phyloP scores from a whole-genome alignment of 2,329 filamentous ascomycete genomes.

The Verruconis gallopava region DNA sequence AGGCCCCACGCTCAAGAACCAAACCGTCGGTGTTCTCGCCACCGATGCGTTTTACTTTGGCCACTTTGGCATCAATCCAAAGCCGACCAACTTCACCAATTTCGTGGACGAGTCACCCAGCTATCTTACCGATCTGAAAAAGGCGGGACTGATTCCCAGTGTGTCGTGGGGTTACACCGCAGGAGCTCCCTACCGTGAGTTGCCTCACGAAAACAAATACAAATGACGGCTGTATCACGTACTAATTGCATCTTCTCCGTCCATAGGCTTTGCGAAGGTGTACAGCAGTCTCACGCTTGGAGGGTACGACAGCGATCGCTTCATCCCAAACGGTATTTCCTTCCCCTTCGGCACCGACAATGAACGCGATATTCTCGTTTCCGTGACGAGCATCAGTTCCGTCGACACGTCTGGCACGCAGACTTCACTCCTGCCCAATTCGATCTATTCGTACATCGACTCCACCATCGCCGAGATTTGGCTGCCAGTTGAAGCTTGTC shows the following conservation, averaged over 20 bases:
- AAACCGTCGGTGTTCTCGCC: constrained; percentile 28
- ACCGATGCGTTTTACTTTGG: constrained; percentile 32
- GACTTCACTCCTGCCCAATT: constrained; percentile 24
- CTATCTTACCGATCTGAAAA: constrained; percentile 40
- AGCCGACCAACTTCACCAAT: constrained; percentile 38
- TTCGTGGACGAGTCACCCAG: constrained; percentile 41
- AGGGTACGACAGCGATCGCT: constrained; percentile 53
- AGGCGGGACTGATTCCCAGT: constrained; percentile 50
- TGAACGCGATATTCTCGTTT: constrained; percentile 48
- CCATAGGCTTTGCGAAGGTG: constrained; percentile 21
- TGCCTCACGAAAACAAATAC: constrained; percentile 10
- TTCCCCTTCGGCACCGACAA: constrained; percentile 46
- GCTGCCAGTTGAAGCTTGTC: constrained; percentile 41
- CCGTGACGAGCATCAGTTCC: constrained; percentile 31
- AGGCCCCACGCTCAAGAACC: constrained; percentile 29
- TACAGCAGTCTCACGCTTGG: constrained; percentile 47
- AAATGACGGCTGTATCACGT: not conserved
- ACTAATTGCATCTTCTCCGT: not conserved
- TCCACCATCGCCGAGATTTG: constrained; percentile 37
- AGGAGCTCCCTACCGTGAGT: constrained; percentile 57
- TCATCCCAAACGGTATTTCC: constrained; percentile 45
- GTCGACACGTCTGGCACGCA: constrained; percentile 19
- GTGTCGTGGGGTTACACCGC: constrained; percentile 66
- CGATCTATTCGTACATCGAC: constrained; percentile 34
- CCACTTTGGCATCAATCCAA: constrained; percentile 34